These are phyloP conservation scores for Uronychia binucleata DNA, from an alignment of 73 alveolate genomes.

Conservation along the genomic window DNA sequence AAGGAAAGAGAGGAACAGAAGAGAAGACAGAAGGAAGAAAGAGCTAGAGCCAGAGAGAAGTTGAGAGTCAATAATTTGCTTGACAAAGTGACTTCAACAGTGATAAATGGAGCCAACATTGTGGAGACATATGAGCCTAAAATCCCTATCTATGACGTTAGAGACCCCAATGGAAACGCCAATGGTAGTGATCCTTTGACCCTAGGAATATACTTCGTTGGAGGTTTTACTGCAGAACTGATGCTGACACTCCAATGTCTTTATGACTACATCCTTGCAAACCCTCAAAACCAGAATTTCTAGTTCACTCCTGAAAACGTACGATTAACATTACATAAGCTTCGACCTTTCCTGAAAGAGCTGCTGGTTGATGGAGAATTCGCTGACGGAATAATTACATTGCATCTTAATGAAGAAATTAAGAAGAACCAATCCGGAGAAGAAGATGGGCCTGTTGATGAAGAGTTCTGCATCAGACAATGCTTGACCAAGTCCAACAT, in stretches of 20 bases:
- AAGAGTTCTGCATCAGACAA: constrained; percentile 39
- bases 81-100: constrained; percentile 12
- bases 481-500: constrained; percentile 44
- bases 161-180: constrained; percentile 49
- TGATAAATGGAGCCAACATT: constrained; percentile 13
- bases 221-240: constrained; percentile 72
- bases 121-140: constrained; percentile 53
- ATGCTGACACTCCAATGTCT: constrained; percentile 66
- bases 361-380: constrained; percentile 44
- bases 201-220: constrained; percentile 65
- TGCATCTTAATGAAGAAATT: constrained; percentile 25
- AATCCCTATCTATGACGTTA: constrained; percentile 49
- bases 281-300: constrained; percentile 62
- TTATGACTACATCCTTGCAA: constrained; percentile 64
- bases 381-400: constrained; percentile 55
- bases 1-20: constrained; percentile 59
- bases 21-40: constrained; percentile 50
- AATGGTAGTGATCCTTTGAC: too few relatives aligned
- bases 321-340: too few relatives aligned
- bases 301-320: constrained; percentile 35
- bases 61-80: constrained; percentile 41
- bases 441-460: constrained; percentile 35
- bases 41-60: constrained; percentile 70
- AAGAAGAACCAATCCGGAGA: not conserved
- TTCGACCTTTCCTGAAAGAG: constrained; percentile 36